Percentiles rank a stretch among this genome's conserved stretches.
Evolutionary conservation across 768 basidiomycete species (phyloP).

Genomic region (Suillus placidus): DNA sequence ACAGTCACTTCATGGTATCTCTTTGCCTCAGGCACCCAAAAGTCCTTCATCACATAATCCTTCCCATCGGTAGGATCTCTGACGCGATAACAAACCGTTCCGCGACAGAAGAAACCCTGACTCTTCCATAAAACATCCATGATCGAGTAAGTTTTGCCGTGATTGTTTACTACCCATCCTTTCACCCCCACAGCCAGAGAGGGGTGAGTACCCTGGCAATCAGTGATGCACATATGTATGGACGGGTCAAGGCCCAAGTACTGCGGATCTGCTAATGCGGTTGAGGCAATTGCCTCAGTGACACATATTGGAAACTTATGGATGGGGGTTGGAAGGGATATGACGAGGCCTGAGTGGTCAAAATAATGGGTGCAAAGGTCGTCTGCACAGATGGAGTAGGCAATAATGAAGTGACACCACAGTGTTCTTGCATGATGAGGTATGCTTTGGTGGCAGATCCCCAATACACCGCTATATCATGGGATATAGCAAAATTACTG

Average conservation of each 20-base stretch:
- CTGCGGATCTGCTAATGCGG: background rate
- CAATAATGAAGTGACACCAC: background rate
- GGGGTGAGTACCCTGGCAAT: background rate
- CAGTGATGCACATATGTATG: background rate
- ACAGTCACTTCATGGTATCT: background rate
- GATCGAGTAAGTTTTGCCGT: background rate
- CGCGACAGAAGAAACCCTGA: background rate
- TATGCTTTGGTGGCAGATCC: background rate
- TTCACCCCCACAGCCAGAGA: background rate
- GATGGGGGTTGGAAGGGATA: background rate
- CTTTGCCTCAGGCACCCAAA: background rate
- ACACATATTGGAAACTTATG: too few species aligned
- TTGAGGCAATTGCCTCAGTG: background rate
- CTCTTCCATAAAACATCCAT: background rate
- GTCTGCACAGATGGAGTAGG: background rate
- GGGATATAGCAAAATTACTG: background rate
- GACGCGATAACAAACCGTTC: background rate
- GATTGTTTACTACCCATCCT: background rate
- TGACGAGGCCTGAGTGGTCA: background rate
- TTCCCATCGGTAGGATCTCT: background rate
- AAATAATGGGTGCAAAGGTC: background rate
- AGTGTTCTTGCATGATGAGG: background rate
- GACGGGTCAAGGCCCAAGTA: background rate
- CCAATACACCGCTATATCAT: background rate
- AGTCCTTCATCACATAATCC: background rate